Evolutionary conservation across 2,329 filamentous ascomycete species (phyloP).

Genomic region (Colletotrichum nymphaeae): DNA sequence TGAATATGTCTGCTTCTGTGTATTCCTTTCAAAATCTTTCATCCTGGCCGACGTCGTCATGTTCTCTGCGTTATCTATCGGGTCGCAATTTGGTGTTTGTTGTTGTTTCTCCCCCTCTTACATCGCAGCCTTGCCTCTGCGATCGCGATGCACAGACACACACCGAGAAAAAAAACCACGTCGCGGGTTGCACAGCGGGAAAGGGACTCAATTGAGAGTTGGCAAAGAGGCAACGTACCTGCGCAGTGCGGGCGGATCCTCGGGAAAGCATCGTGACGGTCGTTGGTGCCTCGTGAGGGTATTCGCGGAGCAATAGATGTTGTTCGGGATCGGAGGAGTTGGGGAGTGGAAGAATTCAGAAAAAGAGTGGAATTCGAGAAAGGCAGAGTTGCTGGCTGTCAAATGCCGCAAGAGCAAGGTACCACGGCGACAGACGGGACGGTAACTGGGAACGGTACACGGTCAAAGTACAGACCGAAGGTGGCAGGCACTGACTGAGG

Average conservation of each 20-base stretch:
- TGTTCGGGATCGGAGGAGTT: constrained; percentile 21
- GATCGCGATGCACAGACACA: background rate
- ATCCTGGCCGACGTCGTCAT: background rate
- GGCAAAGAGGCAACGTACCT: constrained; percentile 59
- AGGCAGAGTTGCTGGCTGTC: constrained; percentile 15
- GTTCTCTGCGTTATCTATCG: background rate
- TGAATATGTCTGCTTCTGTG: constrained; percentile 7
- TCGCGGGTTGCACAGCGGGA: background rate
- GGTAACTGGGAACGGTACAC: constrained; percentile 10
- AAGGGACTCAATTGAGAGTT: constrained; percentile 12
- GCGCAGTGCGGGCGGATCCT: constrained; percentile 66
- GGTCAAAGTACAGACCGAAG: constrained; percentile 5
- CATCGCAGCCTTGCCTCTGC: constrained; percentile 1
- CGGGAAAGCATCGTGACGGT: constrained; percentile 66
- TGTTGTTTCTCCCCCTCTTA: background rate
- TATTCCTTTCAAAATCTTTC: background rate
- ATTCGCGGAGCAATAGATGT: constrained; percentile 26
- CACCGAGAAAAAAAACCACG: constrained; percentile 6
- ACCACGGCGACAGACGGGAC: background rate
- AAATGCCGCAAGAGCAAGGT: constrained; percentile 32
- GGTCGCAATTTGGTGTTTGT: background rate
- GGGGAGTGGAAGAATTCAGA: constrained; percentile 13
- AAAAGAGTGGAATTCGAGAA: constrained; percentile 30
- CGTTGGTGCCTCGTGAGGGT: constrained; percentile 31
- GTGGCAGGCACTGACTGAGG: background rate